phyloP scores from a whole-genome alignment of 163 green algal genomes.

The Chlorella variabilis region DNA sequence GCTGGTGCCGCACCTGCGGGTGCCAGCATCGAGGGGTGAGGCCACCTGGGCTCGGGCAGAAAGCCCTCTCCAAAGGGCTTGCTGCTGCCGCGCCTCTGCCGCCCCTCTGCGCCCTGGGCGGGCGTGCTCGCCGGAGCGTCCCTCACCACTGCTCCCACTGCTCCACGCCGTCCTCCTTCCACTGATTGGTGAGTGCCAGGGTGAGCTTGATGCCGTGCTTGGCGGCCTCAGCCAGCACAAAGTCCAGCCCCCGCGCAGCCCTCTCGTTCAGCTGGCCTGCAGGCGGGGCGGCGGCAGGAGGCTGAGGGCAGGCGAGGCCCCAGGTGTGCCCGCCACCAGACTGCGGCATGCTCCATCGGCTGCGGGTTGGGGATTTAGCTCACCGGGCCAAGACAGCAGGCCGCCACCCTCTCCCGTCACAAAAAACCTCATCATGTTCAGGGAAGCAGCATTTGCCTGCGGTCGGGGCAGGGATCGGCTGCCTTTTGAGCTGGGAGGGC shows the following conservation, averaged over 20 bases:
- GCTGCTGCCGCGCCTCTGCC: too few species aligned
- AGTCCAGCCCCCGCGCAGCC: not conserved
- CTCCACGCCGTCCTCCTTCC: constrained; percentile 29
- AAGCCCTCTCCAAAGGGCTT: too few species aligned
- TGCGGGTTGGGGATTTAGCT: too few species aligned
- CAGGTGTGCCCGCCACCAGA: too few species aligned
- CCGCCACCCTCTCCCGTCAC: constrained; percentile 8
- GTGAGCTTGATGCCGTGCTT: constrained; percentile 53
- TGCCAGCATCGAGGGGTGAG: too few species aligned
- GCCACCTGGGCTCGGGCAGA: too few species aligned
- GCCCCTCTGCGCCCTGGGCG: too few species aligned
- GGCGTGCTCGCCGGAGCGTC: too few species aligned
- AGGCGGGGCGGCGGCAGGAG: not conserved
- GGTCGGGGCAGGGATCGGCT: too few species aligned
- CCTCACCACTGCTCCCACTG: constrained; percentile 44
- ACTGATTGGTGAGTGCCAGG: constrained; percentile 13
- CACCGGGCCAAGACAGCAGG: not conserved
- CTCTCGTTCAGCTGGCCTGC: not conserved
- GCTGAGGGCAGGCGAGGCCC: not conserved
- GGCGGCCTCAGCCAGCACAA: constrained; percentile 58
- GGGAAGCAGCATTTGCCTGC: too few species aligned
- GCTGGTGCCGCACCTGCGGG: constrained; percentile 37
- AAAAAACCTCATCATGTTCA: constrained; percentile 46
- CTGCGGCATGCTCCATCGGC: too few species aligned
- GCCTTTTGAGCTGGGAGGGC: too few species aligned